These are phyloP conservation scores for Spizellomyces sp. DNA, from an alignment of 192 early-diverging fungal species.

Conservation along the genomic window DNA sequence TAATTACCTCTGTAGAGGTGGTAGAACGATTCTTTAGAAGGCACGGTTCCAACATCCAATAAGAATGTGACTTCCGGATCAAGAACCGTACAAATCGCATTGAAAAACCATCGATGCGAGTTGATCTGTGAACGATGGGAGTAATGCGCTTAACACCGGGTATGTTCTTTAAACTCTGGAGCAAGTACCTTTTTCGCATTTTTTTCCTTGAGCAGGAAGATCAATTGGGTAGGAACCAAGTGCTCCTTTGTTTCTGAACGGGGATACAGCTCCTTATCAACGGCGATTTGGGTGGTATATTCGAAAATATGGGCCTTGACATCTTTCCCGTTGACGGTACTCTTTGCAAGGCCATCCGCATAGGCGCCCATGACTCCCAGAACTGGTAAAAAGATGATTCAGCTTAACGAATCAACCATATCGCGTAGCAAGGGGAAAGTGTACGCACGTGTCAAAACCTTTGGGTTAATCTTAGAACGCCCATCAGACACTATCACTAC, in stretches of 20 bases:
- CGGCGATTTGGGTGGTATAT: constrained; percentile 48
- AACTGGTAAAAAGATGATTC: constrained; percentile 38
- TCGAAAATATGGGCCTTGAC: constrained; percentile 60
- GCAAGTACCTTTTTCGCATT: constrained; percentile 57
- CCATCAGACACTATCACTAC: constrained; percentile 78
- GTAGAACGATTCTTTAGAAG: constrained; percentile 58
- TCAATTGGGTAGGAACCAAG: constrained; percentile 48
- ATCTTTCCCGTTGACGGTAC: constrained; percentile 43
- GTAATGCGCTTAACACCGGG: too few species aligned
- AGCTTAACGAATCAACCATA: not conserved
- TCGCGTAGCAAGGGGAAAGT: constrained; percentile 25
- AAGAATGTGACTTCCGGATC: constrained; percentile 71
- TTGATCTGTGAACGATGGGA: constrained; percentile 44
- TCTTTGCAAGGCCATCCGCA: constrained; percentile 49
- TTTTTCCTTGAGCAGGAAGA: constrained; percentile 62
- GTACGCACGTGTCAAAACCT: constrained; percentile 69
- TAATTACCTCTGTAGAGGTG: constrained; percentile 50
- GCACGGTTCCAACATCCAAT: constrained; percentile 76
- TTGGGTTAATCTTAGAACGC: constrained; percentile 72
- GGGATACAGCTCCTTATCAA: constrained; percentile 31
- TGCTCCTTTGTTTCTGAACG: constrained; percentile 18
- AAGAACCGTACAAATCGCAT: constrained; percentile 66
- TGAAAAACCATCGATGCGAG: constrained; percentile 74
- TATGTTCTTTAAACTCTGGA: not conserved
- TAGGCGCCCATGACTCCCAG: constrained; percentile 66